A percentile compares a stretch with the other conserved stretches of the same genome.
Conservation (phyloP, 352 stramenopile species). For the Phytophthora colocasiae region DNA sequence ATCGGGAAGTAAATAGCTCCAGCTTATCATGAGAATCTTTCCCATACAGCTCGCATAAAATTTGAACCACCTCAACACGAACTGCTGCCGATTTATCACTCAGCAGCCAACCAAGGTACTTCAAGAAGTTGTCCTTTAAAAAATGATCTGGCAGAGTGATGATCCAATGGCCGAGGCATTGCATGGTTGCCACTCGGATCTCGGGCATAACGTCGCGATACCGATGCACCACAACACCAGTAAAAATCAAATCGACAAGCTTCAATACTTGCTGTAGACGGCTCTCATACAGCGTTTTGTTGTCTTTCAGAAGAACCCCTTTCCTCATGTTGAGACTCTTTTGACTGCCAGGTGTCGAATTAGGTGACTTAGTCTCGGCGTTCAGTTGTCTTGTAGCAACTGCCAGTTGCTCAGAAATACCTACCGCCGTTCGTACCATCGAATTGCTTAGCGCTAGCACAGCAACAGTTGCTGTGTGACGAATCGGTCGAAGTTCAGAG, state of each 20-base stretch:
- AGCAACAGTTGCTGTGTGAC: conserved; percentile 80
- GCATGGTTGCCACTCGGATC: conserved; percentile 86
- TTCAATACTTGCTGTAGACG: conserved; percentile 64
- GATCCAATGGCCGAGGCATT: conserved; percentile 87
- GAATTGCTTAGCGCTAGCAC: conserved; percentile 71
- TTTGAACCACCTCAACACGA: conserved; percentile 81
- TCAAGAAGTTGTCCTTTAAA: conserved; percentile 94
- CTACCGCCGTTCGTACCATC: conserved; percentile 60
- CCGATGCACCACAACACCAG: conserved; percentile 78
- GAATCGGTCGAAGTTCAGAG: conserved; percentile 83
- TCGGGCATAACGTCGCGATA: conserved; percentile 95
- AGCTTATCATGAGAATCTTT: conserved; percentile 72
- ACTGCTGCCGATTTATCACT: conserved; percentile 91
- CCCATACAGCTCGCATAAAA: conserved; percentile 88
- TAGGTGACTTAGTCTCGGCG: conserved; percentile 50
- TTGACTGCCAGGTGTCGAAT: conserved; percentile 29
- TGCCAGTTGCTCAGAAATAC: conserved; percentile 66
- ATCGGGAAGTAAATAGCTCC: conserved; percentile 82
- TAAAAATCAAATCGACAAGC: conserved; percentile 76
- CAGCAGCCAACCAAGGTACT: conserved; percentile 96
- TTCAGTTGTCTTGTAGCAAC: conserved; percentile 79
- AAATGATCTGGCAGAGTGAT: conserved; percentile 90
- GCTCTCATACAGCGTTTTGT: conserved; percentile 74
- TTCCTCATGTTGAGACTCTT: conserved; percentile 60
- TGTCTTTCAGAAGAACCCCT: conserved; percentile 60